A percentile compares a stretch with the other conserved stretches of the same genome.
phyloP scores from a whole-genome alignment of 495 filamentous ascomycete genomes.

The Choiromyces venosus region DNA sequence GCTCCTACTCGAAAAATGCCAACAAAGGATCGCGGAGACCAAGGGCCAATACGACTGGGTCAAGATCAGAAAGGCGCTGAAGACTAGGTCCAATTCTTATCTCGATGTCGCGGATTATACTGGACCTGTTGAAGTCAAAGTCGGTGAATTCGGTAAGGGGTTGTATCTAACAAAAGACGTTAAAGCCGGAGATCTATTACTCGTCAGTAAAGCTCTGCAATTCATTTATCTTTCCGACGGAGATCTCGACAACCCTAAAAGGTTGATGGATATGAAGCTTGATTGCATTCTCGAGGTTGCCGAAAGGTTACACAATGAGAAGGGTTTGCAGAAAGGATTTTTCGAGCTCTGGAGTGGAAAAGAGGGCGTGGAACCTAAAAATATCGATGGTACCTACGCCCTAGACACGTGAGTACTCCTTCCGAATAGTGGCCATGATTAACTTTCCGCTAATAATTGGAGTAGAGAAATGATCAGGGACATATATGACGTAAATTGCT shows the following conservation, averaged over 20 bases:
- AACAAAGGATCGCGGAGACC: background rate
- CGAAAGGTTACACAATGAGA: background rate
- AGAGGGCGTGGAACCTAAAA: background rate
- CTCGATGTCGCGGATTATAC: conserved; percentile 3
- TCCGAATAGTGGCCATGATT: background rate
- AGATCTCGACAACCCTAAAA: background rate
- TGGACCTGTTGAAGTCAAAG: background rate
- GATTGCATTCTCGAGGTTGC: background rate
- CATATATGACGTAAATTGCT: background rate
- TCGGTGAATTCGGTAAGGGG: background rate
- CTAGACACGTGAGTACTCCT: background rate
- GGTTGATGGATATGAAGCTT: background rate
- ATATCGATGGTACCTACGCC: background rate
- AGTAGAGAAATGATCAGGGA: background rate
- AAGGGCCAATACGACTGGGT: background rate
- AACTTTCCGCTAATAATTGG: background rate
- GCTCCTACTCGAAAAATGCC: background rate
- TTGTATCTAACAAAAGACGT: background rate
- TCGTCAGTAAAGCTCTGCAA: background rate
- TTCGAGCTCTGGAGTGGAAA: background rate
- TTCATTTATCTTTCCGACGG: background rate
- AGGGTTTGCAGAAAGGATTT: background rate
- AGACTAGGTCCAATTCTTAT: background rate
- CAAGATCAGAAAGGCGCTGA: background rate
- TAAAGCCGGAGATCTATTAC: background rate